Conservation (phyloP, 208 protist species). For the Endotrypanum monterogeii region DNA sequence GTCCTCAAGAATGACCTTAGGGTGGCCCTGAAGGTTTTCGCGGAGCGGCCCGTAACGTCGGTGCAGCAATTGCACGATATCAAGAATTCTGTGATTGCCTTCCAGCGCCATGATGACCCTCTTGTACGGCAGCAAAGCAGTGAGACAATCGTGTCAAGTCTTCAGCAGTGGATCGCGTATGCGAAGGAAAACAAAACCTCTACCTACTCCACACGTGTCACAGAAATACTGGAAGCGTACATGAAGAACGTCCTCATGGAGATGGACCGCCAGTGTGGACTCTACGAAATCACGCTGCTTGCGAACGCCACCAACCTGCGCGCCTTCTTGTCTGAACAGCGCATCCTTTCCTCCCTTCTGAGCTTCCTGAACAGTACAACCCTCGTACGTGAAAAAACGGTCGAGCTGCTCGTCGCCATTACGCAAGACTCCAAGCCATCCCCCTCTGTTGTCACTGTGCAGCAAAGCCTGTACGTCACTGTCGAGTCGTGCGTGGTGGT, state of each 20-base stretch:
- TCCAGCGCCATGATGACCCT: constrained; percentile 71
- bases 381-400: constrained; percentile 73
- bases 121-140: constrained; percentile 79
- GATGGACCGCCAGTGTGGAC: constrained; percentile 72
- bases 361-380: constrained; percentile 80
- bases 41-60: constrained; percentile 67
- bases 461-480: constrained; percentile 75
- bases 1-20: constrained; percentile 51
- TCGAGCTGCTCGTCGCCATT: constrained; percentile 80
- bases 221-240: constrained; percentile 83
- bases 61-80: constrained; percentile 83
- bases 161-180: constrained; percentile 73
- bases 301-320: constrained; percentile 66
- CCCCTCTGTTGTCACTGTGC: constrained; percentile 48
- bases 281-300: constrained; percentile 72
- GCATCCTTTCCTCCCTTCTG: constrained; percentile 77
- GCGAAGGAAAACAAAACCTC: constrained; percentile 82
- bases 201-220: constrained; percentile 84
- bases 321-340: constrained; percentile 65
- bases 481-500: constrained; percentile 85
- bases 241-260: constrained; percentile 83
- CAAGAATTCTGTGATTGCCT: constrained; percentile 65
- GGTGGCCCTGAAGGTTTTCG: constrained; percentile 78
- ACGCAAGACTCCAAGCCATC: constrained; percentile 74
- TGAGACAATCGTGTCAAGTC: constrained; percentile 62